Base-by-base conservation (phyloP, 352 stramenopile genomes). In the Aphanomyces stellatus region DNA sequence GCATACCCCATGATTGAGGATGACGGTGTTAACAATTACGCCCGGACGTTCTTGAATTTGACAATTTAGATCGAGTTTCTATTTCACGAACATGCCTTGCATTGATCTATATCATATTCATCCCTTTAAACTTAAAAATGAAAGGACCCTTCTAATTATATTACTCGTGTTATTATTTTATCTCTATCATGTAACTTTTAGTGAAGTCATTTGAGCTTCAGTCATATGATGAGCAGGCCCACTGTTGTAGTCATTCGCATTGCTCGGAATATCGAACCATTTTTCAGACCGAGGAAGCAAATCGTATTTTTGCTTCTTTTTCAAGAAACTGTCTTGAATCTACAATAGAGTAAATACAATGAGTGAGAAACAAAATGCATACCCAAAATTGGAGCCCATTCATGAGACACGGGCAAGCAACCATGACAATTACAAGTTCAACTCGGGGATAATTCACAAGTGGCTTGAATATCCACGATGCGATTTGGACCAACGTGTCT, bases 1-100 rank as follows among this genome's bases (percentile, higher is more conserved):
- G 92, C 87, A n/a, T 99, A 99, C 72, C 97, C 97, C 24, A 74
- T 81, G 49, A 88, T 99, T 28, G 87, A 98, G 57, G 88, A 99
- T 71, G 96, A 99, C 73, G 91, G 81, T 28, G 81, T 96, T 40
- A 98, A 99, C 74, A 85, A 79, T 30, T 99, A 99, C 81, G 88
- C 81, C 53, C 87, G 95, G 59, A 98, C 95, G 40, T 96, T 97
- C 55, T 78, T 99, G 51, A 95, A 99, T 65, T 71, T 93, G 28
- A 88, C 79, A 70, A 74, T 95, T 62, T 92, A 79, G 46, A 28
- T 31, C 17, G n/a, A 27, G 4, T n/a, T n/a, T n/a, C n/a, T n/a
- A n/a, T n/a, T n/a, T n/a, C n/a, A n/a, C n/a, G n/a, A n/a, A n/a
- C n/a, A n/a, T n/a, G n/a, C n/a, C n/a, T n/a, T n/a, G n/a, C n/a